Evolutionary conservation across 495 filamentous ascomycete genomes (phyloP).

Genomic region (Tuber aestivum): DNA sequence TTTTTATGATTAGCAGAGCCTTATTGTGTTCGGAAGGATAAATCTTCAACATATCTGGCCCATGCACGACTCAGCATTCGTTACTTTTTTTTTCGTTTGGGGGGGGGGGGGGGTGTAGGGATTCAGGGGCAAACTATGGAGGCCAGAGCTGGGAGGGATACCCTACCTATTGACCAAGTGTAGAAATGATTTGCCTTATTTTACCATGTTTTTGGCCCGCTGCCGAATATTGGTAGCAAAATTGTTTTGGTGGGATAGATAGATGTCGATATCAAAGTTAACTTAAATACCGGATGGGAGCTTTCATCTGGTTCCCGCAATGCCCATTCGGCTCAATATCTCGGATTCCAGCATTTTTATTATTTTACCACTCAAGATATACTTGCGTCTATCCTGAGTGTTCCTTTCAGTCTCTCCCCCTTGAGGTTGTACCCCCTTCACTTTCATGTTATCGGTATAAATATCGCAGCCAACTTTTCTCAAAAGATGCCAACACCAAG

Average conservation of each 20-base stretch:
- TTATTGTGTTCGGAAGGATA: background rate
- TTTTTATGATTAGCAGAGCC: background rate
- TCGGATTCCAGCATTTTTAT: background rate
- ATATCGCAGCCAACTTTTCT: background rate
- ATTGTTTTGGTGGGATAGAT: background rate
- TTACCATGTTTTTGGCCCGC: background rate
- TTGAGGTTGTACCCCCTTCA: background rate
- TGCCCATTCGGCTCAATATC: background rate
- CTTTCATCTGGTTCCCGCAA: background rate
- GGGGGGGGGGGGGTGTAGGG: background rate
- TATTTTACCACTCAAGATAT: background rate
- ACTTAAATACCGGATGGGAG: background rate
- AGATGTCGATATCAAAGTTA: background rate
- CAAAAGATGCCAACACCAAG: conserved; percentile 34
- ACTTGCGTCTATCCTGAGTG: background rate
- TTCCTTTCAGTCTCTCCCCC: background rate
- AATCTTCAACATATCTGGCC: background rate
- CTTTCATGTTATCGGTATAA: background rate
- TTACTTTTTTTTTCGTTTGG: background rate
- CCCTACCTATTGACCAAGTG: background rate
- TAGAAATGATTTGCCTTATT: background rate
- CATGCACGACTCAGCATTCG: background rate
- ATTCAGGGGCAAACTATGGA: background rate
- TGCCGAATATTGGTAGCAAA: background rate
- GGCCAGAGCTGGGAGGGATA: background rate